A percentile compares a stretch with the other conserved stretches of the same genome.
phyloP scores from a whole-genome alignment of 23 red algal species.

The Gracilaria caudata region DNA sequence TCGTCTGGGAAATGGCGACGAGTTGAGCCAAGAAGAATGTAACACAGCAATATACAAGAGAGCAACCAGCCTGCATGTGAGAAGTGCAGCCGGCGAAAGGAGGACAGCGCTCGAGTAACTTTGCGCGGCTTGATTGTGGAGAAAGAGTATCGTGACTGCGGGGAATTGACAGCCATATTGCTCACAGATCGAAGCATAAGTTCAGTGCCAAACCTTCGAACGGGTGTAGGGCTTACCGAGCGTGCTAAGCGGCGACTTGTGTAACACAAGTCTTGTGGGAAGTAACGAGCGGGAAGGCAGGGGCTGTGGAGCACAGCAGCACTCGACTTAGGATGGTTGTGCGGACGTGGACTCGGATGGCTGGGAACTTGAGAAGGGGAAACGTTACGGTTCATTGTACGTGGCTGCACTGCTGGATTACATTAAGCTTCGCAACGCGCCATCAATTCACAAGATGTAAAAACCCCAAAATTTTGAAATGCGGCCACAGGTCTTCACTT shows the following conservation, averaged over 20 bases:
- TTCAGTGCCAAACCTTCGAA: not conserved
- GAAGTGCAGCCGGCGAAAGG: not conserved
- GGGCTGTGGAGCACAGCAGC: too few relatives aligned
- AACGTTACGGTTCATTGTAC: too few relatives aligned
- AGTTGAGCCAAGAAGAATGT: not conserved
- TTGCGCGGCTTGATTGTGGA: not conserved
- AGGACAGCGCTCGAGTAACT: not conserved
- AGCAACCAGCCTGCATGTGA: conserved; percentile 33
- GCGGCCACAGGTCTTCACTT: too few relatives aligned
- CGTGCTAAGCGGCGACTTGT: not conserved
- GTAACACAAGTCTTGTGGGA: too few relatives aligned
- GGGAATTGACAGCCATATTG: conserved; percentile 13
- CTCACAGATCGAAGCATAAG: not conserved
- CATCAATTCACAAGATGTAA: too few relatives aligned
- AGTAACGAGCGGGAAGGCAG: too few relatives aligned
- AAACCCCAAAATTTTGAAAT: too few relatives aligned
- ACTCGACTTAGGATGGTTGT: too few relatives aligned
- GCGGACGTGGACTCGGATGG: too few relatives aligned
- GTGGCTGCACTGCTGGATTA: too few relatives aligned
- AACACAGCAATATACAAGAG: conserved; percentile 7
- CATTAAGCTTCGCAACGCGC: too few relatives aligned
- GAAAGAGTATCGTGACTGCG: not conserved
- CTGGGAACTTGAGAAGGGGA: too few relatives aligned
- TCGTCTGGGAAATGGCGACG: not conserved
- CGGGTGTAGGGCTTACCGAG: not conserved